Evolutionary conservation across 2,329 filamentous ascomycete species (phyloP), one percentile per base, ranked within the genome.

Genomic region (Zymoseptoria pseudotritici): DNA sequence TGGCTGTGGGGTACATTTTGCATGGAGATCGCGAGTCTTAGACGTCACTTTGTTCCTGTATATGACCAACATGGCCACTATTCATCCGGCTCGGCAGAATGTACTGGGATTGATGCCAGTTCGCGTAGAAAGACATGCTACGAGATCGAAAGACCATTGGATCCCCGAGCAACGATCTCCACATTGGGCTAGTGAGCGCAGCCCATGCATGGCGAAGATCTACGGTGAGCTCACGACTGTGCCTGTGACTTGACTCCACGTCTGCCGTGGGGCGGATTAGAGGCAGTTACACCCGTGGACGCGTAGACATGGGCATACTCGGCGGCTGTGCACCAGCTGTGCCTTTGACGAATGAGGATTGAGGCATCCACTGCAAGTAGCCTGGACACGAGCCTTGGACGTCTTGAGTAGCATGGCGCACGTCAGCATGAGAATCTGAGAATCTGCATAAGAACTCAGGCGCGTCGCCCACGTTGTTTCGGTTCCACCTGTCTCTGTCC

Each of bases 391-490:
- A 46, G 36, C 13, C 36, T 46, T 46, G 36, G 36, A 46, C 13
- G 36, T 46, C 36, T 46, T 46, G 36, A 46, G 36, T 53, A 57
- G 52, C 62, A 53, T 58, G 62, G 62, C 62, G 56, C 58, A 64
- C 62, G 62, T 64, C 62, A 64, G 60, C 50, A 46, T 46, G 36
- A 1, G 4, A 46, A 46, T 46, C 36, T 46, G 36, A 46, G 13
- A 46, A 17, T n/a, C 36, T 46, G 36, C 36, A 46, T 46, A 46
- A 46, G 13, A 46, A 4, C 36, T 46, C 36, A 46, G 36, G 13
- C 36, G 13, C 36, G 36, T 46, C 36, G 36, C 7, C 36, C 36
- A 46, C 4, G 4, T 46, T 4, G 10, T 46, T 11, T 13, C 7
- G 1, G 17, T 46, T 11, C 17, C 13, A 11, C 7, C 13, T 46